Base-by-base conservation (phyloP, 2,329 filamentous ascomycete genomes). In the Fusarium buxicola region DNA sequence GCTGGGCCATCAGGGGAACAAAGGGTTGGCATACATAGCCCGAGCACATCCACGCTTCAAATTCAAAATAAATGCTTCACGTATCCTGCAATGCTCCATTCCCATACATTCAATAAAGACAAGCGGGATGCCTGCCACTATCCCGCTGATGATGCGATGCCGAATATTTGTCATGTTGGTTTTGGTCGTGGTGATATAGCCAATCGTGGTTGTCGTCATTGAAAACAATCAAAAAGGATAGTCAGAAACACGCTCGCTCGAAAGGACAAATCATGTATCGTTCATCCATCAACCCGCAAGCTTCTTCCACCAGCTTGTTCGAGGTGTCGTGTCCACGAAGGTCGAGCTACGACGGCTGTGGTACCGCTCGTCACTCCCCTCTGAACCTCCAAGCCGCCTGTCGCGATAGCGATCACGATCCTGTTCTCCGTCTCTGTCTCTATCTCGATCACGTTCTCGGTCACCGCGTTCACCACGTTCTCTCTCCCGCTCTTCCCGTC, bases 271-370 rank as follows among this genome's bases (percentile, higher is more conserved):
- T 58, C 60, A 59, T 65, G 60, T 50, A 58, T 66, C 53, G 41
- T 60, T 58, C 55, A 60, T 62, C 45, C 51, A 51, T 72, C 61
- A 77, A 49, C 80, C 79, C 7, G 80, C 81, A 48, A 86, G 72
- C 76, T 86, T 86, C 75, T 77, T 84, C 85, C 85, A 87, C 84
- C 85, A 86, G 63, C 83, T 86, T 60, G 81, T 84, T 55, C 83
- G 77, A 16, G 83, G 83, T 11, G 82, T 77, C 35, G 73, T 31
- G n/a, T 84, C 82, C 61, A 77, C 76, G 46, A 80, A 79, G 18
- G 77, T 68, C 16, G 78, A 77, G 35, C 75, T 74, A 16, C 80
- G 79, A 18, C 76, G 75, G 39, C 73, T 75, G 40, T 78, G 77
- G 24, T 79, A 75, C 31, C 79, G 76, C 57, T 82, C 80, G 36